A percentile compares a stretch with the other conserved stretches of the same genome.
Evolutionary conservation across 208 protist genomes (phyloP).

Genomic region (Trypanosoma cruzi): DNA sequence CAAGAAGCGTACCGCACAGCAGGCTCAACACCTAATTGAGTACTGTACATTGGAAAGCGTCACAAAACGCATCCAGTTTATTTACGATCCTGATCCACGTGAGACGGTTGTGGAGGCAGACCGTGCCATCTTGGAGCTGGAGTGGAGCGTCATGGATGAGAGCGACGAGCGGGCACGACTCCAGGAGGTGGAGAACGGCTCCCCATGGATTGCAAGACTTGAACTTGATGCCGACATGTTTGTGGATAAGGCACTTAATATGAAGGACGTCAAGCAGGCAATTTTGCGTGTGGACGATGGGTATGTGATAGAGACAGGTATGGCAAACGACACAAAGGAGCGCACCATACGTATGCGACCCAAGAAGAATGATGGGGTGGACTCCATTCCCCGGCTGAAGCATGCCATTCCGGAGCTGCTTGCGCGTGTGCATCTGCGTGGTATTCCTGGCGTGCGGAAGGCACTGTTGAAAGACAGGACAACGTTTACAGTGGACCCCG

Average conservation of each 20-base stretch:
- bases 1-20: conserved; percentile 71
- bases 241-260: conserved; percentile 92
- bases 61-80: conserved; percentile 94
- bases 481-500: conserved; percentile 51
- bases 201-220: conserved; percentile 97
- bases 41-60: conserved; percentile 95
- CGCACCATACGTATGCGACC: conserved; percentile 94
- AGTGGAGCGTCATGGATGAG: conserved; percentile 67
- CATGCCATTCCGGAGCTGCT: conserved; percentile 68
- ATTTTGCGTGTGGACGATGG: conserved; percentile 86
- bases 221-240: conserved; percentile 94
- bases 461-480: conserved; percentile 72
- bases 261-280: conserved; percentile 93
- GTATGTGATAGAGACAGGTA: conserved; percentile 87
- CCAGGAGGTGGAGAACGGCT: conserved; percentile 45
- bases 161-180: conserved; percentile 50
- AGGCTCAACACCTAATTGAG: conserved; percentile 93
- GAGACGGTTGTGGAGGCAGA: conserved; percentile 96
- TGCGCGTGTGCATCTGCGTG: conserved; percentile 84
- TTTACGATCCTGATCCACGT: conserved; percentile 96
- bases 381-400: conserved; percentile 69
- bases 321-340: conserved; percentile 93
- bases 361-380: conserved; percentile 40
- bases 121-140: conserved; percentile 59
- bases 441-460: conserved; percentile 97